These are phyloP conservation scores for Raphanus sativus DNA, from an alignment of 345 rosid genomes.

Conservation along the genomic window DNA sequence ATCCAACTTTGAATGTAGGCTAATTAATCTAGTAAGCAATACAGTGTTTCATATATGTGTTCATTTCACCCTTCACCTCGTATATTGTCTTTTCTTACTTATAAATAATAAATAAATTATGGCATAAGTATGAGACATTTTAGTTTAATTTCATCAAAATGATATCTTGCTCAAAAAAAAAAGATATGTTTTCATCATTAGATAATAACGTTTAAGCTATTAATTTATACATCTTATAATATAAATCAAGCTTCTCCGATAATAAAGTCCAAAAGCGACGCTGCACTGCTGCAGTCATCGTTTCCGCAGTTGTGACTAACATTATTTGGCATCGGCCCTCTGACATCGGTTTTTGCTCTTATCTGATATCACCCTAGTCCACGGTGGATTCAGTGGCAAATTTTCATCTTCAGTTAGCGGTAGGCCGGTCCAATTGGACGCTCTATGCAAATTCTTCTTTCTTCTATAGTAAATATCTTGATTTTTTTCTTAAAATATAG, in stretches of 20 bases:
- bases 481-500: no score
- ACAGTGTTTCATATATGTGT: constrained; percentile 16
- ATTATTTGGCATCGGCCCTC: not conserved
- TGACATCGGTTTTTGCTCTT: not conserved
- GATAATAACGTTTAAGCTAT: not conserved
- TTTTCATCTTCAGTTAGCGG: not conserved
- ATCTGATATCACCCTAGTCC: not conserved
- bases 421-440: not conserved
- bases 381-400: not conserved
- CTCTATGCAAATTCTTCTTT: not conserved
- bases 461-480: not conserved
- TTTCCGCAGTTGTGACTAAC: not conserved
- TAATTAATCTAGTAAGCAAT: constrained; percentile 28
- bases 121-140: constrained; percentile 13
- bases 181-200: not conserved
- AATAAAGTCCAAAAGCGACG: no score
- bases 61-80: constrained; percentile 34
- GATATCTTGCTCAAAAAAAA: no score
- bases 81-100: constrained; percentile 18
- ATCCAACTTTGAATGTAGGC: constrained; percentile 38
- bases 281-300: no score
- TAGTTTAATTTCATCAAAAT: constrained; percentile 4
- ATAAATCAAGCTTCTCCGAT: no score
- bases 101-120: not conserved
- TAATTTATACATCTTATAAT: not conserved